Evolutionary conservation across 2,329 filamentous ascomycete species (phyloP), one percentile per base, ranked within the genome.

Genomic region (Alternaria postmessia): DNA sequence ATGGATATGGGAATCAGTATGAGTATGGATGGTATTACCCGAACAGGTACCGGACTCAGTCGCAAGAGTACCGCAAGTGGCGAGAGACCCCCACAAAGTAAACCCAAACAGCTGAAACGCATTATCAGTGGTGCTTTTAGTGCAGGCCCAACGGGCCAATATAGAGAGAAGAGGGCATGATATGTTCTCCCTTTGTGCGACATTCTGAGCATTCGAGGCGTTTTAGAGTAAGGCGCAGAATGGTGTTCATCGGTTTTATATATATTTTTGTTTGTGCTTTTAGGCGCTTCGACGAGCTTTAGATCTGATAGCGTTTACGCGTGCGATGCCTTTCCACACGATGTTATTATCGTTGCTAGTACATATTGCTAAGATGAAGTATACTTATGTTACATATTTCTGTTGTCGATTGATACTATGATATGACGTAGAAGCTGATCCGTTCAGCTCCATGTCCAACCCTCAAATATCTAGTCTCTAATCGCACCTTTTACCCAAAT

Each of bases 71-170:
- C 65, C 8, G 32, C 62, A 18, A 64, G 62, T 12, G 61, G 62
- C 2, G 62, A 66, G 12, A 36, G 53, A 43, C 16, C 52, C 32
- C 8, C 51, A 49, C 16, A 59, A 43, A 20, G 53, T 42, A 9
- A 61, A 64, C 68, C 69, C 0, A 51, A 61, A 49, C 68, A 70
- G 57, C 38, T 72, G 1, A 65, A 64, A 57, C 49, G 69, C 4
- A 71, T 72, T 4, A 32, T 72, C 5, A 67, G 63, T 11, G 67
- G 68, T 4, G 68, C 68, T 9, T 71, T 72, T 48, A 71, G 62
- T 55, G 68, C 68, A 20, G 69, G 69, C 7, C 69, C 69, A 2
- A 51, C 57, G 7, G 54, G 61, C 24, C 59, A 58, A 20, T 51
- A 57, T 16, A 42, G 63, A 30, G 63, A 68, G 38, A 68, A 66